Base-by-base conservation (phyloP, 345 rosid genomes). In the Populus davidiana region DNA sequence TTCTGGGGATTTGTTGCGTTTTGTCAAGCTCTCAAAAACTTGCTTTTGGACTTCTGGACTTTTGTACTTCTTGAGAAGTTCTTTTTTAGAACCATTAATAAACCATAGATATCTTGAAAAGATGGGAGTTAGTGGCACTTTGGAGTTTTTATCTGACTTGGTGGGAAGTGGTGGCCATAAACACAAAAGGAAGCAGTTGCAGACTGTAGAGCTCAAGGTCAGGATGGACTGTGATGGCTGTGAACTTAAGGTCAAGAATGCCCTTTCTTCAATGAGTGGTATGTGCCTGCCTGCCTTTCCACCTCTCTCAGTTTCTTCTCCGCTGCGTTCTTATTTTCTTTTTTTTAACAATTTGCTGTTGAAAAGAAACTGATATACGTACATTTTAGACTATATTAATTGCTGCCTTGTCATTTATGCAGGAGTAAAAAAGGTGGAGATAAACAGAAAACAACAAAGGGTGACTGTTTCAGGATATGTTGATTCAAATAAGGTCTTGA, bases 191-290 rank as follows among this genome's bases (percentile, higher is more conserved):
- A 90, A 89, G 83, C 97, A 87, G 59, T 74, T 87, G 64, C 99
- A 92, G 78, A 92, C 94, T 1, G 95, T 93, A 25, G 99, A 96
- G 81, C 91, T 96, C 31, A 96, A 96, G 87, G 92, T 96, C 69
- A 90, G 92, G 77, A 96, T 96, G 97, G 99, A 96, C 77, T 96
- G 99, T 85, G 99, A 93, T 90, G 99, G 99, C 68, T 96, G 99
- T 80, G 99, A 89, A 80, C 98, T 92, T 69, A 96, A 96, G 84
- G 89, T 96, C 86, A 96, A 89, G 85, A 93, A 93, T 13, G 83
- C 94, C 66, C 88, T 96, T 18, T 89, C 96, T 85, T 93, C 99
- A 67, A 67, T 96, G 31, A 90, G 84, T 76, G 99, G 98, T 93
- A 85, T 44, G 77, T 71, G 44, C 14, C 44, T 31, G 63, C 50